phyloP scores from a whole-genome alignment of 192 early-diverging fungal genomes.

The Mortierella hygrophila region DNA sequence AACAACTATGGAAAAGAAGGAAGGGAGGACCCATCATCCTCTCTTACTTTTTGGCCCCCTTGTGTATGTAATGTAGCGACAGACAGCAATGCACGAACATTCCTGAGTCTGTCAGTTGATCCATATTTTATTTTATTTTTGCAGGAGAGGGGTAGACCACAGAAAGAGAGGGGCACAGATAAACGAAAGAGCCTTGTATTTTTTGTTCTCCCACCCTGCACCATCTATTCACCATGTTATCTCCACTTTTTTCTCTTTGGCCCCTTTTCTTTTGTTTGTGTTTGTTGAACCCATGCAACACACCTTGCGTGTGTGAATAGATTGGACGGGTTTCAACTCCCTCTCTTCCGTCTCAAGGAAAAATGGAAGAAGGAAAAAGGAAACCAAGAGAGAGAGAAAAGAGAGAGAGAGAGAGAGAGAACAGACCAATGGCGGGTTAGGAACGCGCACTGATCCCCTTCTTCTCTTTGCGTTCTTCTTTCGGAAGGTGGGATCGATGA shows the following conservation, averaged over 20 bases:
- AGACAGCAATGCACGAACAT: not conserved
- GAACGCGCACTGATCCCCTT: not conserved
- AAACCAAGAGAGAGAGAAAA: not conserved
- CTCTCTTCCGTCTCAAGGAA: no score
- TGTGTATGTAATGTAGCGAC: not conserved
- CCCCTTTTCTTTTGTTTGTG: not conserved
- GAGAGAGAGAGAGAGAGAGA: not conserved
- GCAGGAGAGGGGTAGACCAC: not conserved
- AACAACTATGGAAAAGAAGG: not conserved
- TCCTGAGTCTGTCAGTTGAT: constrained; percentile 7
- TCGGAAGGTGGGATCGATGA: not conserved
- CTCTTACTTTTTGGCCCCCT: not conserved
- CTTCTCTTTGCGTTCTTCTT: not conserved
- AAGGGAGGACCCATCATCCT: not conserved
- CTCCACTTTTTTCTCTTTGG: not conserved
- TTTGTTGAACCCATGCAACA: not conserved
- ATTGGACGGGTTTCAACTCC: not conserved
- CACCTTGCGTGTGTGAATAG: not conserved
- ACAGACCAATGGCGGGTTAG: not conserved
- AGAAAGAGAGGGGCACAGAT: not conserved
- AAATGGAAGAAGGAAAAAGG: not conserved
- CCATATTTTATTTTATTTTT: not conserved
- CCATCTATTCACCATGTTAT: not conserved
- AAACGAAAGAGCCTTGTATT: not conserved
- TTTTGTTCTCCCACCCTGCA: not conserved